Base-by-base conservation (phyloP, 495 filamentous ascomycete species). In the Paragyromitra xinjiangensis region DNA sequence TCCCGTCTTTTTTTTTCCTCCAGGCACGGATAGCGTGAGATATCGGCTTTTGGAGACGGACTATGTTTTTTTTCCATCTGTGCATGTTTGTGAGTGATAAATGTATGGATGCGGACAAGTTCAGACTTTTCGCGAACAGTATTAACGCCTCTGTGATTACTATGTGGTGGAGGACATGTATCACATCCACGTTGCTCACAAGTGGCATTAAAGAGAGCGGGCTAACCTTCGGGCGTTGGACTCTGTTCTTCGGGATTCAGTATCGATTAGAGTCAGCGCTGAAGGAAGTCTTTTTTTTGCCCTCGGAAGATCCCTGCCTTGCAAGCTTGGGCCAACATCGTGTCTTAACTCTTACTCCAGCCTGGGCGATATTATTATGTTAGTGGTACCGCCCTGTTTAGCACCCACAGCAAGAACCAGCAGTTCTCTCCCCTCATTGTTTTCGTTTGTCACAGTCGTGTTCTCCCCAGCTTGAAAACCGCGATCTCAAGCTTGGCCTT, bases 331-430 rank as follows among this genome's bases (percentile, higher is more conserved):
- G 4, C 26, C 11, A 61, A 7, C 37, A 40, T 39, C 39, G 39
- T 44, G 59, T 40, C 59, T 44, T 39, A n/a, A n/a, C 39, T 37
- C 4, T 39, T 61, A 61, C 26, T 61, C 56, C 29, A 61, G 56
- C 39, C n/a, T 19, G 56, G 14, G 26, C 9, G n/a, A 37, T 37
- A 37, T 59, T 37, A 59, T 59, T 37, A 29, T 59, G 2, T 22
- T 53, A 24, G 48, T 51, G 48, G 14, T 29, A 56, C 29, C 19
- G 1, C 58, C 12, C 58, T 6, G 58, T 2, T 40, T 22, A 40
- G 1, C 37, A 61, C 58, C n/a, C 58, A 62, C 19, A 9, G 24
- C 8, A 29, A 26, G 24, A 58, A 2, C 34, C 37, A 62, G 58
- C 37, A 40, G 39, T 42, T 63, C 59, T 24, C 37, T 42, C 39